Conservation (phyloP, 805 yeast genomes). For the Torulaspora indica region DNA sequence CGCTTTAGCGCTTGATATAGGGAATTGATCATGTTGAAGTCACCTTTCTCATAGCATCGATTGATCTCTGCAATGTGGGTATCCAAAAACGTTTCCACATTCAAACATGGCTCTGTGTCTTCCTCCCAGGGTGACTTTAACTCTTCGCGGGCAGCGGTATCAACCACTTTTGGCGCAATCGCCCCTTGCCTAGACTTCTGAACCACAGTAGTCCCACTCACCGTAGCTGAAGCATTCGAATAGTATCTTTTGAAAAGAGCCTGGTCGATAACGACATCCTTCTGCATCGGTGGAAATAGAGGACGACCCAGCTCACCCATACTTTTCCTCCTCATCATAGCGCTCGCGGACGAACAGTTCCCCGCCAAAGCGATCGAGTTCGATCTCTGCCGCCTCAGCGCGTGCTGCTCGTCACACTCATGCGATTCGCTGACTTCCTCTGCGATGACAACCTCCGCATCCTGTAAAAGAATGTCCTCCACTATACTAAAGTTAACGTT, state of each 20-base stretch:
- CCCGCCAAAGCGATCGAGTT: slow-evolving; percentile 6
- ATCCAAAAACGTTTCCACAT: slow-evolving; percentile 31
- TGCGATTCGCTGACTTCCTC: slow-evolving; percentile 6
- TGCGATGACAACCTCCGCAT: slow-evolving; percentile 9
- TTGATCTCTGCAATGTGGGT: slow-evolving; percentile 35
- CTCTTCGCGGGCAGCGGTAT: background rate
- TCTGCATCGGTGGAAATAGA: slow-evolving; percentile 13
- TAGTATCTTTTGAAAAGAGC: slow-evolving; percentile 20
- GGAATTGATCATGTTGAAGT: slow-evolving; percentile 38
- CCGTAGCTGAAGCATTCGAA: slow-evolving; percentile 14
- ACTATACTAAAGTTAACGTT: slow-evolving; percentile 32
- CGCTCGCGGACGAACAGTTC: slow-evolving; percentile 3
- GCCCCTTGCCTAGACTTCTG: background rate
- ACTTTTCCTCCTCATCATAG: slow-evolving; percentile 13
- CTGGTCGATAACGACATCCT: slow-evolving; percentile 17
- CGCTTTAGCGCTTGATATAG: slow-evolving; percentile 40
- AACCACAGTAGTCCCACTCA: slow-evolving; percentile 7
- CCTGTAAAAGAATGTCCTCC: slow-evolving; percentile 25
- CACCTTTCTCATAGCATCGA: slow-evolving; percentile 24
- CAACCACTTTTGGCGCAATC: slow-evolving; percentile 2
- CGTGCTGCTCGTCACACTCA: slow-evolving; percentile 10
- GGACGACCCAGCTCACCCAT: slow-evolving; percentile 11
- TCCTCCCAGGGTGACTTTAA: slow-evolving; percentile 28
- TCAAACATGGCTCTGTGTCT: slow-evolving; percentile 31
- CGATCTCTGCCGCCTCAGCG: slow-evolving; percentile 6